Percentiles rank a stretch among this genome's conserved stretches.
These are phyloP conservation scores for Tremella yokohamensis DNA, from an alignment of 768 basidiomycete species.

Conservation along the genomic window DNA sequence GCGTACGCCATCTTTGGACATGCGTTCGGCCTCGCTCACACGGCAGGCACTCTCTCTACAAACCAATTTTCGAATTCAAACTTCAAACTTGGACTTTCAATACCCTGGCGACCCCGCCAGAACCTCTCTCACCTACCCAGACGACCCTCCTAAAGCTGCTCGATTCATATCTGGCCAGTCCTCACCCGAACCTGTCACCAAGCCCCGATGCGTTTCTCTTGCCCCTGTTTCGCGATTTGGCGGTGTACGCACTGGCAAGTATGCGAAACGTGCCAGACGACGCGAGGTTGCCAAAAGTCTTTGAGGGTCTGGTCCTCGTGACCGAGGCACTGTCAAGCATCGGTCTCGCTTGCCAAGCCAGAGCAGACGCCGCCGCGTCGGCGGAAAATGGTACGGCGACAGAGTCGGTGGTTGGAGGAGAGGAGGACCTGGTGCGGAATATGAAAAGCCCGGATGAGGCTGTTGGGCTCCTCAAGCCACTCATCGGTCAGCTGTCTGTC, in stretches of 20 bases:
- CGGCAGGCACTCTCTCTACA: constrained; percentile 1
- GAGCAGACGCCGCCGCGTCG: constrained; percentile 30
- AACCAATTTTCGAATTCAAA: constrained; percentile 49
- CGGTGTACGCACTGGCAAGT: constrained; percentile 53
- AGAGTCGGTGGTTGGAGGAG: constrained; percentile 8
- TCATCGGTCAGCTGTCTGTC: constrained; percentile 62
- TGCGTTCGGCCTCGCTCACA: constrained; percentile 6
- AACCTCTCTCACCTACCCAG: constrained; percentile 77
- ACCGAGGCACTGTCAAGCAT: constrained; percentile 71
- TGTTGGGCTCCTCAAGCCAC: constrained; percentile 57
- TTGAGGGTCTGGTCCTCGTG: constrained; percentile 74
- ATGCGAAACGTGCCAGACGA: constrained; percentile 52
- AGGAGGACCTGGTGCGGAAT: constrained; percentile 18
- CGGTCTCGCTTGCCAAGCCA: constrained; percentile 55
- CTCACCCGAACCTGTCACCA: constrained; percentile 9
- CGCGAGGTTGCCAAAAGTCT: constrained; percentile 67
- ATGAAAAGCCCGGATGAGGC: constrained; percentile 40
- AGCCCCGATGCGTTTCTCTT: constrained; percentile 57
- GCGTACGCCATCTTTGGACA: constrained; percentile 56
- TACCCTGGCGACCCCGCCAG: constrained; percentile 62
- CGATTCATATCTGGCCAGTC: constrained; percentile 67
- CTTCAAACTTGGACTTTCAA: constrained; percentile 62
- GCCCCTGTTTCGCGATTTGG: constrained; percentile 62
- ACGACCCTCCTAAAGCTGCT: constrained; percentile 81
- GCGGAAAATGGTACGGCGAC: neutral